Conservation (phyloP, 768 basidiomycete genomes). For the Naganishia kalamii region DNA sequence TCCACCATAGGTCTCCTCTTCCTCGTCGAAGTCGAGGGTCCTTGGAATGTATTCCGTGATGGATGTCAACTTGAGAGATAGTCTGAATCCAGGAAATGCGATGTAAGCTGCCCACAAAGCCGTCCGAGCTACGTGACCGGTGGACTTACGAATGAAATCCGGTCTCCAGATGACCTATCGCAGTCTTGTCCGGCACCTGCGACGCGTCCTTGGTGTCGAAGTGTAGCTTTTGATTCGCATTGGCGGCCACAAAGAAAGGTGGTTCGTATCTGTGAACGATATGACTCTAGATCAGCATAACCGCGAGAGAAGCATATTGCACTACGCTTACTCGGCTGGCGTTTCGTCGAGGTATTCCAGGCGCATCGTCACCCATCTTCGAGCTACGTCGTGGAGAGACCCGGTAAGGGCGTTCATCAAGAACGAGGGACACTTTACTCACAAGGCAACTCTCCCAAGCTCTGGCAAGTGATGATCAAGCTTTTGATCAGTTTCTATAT, state of each 20-base stretch:
- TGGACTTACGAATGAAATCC: conserved; percentile 23
- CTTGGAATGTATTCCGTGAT: conserved; percentile 15
- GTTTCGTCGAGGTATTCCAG: conserved; percentile 17
- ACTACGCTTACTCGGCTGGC: conserved; percentile 20
- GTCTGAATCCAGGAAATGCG: neutral
- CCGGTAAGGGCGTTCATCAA: neutral
- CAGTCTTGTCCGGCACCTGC: neutral
- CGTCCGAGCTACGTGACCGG: neutral
- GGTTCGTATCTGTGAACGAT: conserved; percentile 19
- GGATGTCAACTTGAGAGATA: conserved; percentile 22
- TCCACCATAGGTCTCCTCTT: neutral
- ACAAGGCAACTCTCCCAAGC: conserved; percentile 22
- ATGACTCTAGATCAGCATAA: neutral
- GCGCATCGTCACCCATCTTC: conserved; percentile 21
- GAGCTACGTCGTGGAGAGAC: conserved; percentile 7
- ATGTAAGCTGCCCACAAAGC: neutral
- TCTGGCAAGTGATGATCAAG: conserved; percentile 23
- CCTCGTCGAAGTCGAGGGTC: neutral
- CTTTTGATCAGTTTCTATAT: conserved; percentile 15
- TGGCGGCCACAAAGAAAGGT: conserved; percentile 18
- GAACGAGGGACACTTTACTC: neutral
- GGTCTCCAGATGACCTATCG: conserved; percentile 17
- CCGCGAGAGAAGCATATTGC: neutral
- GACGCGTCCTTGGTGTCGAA: conserved; percentile 11
- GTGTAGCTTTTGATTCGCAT: conserved; percentile 4